Base-by-base conservation (phyloP, 2,329 filamentous ascomycete genomes). In the Xylariaceae sp. region DNA sequence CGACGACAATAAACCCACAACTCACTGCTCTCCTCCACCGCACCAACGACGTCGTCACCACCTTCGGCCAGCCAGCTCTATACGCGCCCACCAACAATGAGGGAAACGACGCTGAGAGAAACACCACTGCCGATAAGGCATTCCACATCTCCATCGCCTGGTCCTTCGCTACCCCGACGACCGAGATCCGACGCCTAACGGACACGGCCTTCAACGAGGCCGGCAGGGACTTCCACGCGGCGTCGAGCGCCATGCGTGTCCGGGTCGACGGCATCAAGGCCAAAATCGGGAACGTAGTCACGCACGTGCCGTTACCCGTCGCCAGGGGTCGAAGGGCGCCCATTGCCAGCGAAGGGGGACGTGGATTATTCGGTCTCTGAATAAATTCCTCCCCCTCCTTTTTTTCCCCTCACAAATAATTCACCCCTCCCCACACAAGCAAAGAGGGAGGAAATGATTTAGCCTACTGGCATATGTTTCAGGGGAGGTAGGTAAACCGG, bases 111-210 rank as follows among this genome's bases (percentile, higher is more conserved):
- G 39, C 3, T 3, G 12, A 19, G 19, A 19, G 26, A 3, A 31
- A 29, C 31, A 37, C 67, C 62, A 35, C 58, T 47, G 61, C 68
- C 6, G 62, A 64, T 3, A 70, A 77, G 47, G 82, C 80, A 27
- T 96, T 96, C 66, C 94, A 99, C 71, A 74, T 97, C 56, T 96
- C 91, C 45, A 83, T 99, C 53, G 94, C 87, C 0, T 97, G 92
- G 94, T 87, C 81, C 1, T 77, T 92, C 58, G 70, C 75, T 7
- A 68, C 74, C 42, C 84, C 83, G n/a, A 51, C 34, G 0, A 74
- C 72, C 2, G 74, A 78, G 35, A 65, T 79, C 11, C 64, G 66
- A 12, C 59, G 68, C 48, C 65, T 64, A 30, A 79, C 76, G 0
- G 63, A 68, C 2, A 55, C 59, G 3, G 59, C 70, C 3, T 73